These are phyloP conservation scores for Penicillium arizonense DNA, from an alignment of 495 filamentous ascomycete genomes.

Conservation along the genomic window DNA sequence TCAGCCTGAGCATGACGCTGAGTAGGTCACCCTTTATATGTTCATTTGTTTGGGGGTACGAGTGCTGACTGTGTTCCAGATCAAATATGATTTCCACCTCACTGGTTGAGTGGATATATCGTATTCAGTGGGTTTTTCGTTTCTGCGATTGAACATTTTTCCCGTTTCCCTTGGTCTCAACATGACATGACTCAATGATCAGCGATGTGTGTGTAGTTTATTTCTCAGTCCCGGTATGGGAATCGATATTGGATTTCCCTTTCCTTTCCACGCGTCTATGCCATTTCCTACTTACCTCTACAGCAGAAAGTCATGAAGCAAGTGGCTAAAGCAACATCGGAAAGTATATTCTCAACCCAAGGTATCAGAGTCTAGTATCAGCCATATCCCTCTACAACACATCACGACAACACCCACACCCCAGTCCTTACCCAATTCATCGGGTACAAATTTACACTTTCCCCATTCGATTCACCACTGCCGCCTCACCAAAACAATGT, in stretches of 20 bases:
- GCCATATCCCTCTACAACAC: too few relatives aligned
- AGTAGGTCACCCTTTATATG: conserved; percentile 53
- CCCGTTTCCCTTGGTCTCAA: conserved; percentile 5
- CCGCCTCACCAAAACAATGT: neutral
- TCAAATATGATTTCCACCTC: conserved; percentile 28
- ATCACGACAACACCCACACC: neutral
- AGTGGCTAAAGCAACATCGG: too few relatives aligned
- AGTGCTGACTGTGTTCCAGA: conserved; percentile 28
- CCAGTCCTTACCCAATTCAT: neutral
- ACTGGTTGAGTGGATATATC: conserved; percentile 2
- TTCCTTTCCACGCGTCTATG: neutral
- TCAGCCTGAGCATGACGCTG: conserved; percentile 97
- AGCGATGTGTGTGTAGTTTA: conserved; percentile 30
- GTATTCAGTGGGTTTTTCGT: conserved; percentile 2
- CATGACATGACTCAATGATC: conserved; percentile 34
- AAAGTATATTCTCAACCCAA: too few relatives aligned
- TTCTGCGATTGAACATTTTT: neutral
- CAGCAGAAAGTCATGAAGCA: too few relatives aligned
- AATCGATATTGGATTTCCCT: neutral
- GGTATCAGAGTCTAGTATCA: too few relatives aligned
- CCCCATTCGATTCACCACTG: neutral
- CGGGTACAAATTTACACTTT: neutral
- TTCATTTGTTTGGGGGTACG: neutral
- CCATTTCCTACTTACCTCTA: too few relatives aligned
- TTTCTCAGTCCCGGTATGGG: conserved; percentile 8